A percentile compares a stretch with the other conserved stretches of the same genome.
phyloP scores from a whole-genome alignment of 2,329 filamentous ascomycete species.

The Colletotrichum eleusines region DNA sequence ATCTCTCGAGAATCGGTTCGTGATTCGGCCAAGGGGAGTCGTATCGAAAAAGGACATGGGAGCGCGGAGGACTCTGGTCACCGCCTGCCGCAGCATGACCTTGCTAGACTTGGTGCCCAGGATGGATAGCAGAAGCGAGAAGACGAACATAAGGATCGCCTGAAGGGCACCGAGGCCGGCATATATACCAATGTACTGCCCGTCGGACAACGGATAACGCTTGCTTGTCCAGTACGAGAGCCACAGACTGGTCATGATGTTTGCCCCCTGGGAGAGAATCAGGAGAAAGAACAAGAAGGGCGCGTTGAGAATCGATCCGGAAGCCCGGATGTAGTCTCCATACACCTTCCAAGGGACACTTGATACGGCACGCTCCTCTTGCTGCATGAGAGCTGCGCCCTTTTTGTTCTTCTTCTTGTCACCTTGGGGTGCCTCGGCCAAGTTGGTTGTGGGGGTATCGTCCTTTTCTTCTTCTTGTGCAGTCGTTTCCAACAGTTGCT shows the following conservation, averaged over 20 bases:
- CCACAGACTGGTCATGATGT: conserved; percentile 91
- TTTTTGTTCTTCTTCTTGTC: conserved; percentile 69
- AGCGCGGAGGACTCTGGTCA: conserved; percentile 78
- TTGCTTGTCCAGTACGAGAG: conserved; percentile 93
- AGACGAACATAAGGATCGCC: conserved; percentile 81
- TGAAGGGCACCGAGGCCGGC: conserved; percentile 79
- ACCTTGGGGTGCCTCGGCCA: conserved; percentile 55
- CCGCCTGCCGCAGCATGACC: conserved; percentile 82
- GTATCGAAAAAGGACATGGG: conserved; percentile 97
- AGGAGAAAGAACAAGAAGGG: conserved; percentile 74
- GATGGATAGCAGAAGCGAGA: conserved; percentile 82
- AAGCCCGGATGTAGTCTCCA: conserved; percentile 79
- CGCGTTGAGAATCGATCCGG: conserved; percentile 77
- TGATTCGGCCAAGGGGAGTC: conserved; percentile 93
- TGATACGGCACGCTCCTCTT: conserved; percentile 75
- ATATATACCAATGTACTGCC: conserved; percentile 78
- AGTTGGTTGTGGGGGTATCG: conserved; percentile 57
- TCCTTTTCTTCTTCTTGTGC: conserved; percentile 76
- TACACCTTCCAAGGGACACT: conserved; percentile 87
- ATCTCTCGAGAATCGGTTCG: conserved; percentile 95
- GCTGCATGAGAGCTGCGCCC: conserved; percentile 76
- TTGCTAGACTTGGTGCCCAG: conserved; percentile 86
- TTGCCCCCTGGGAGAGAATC: conserved; percentile 81
- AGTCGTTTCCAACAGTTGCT: conserved; percentile 86
- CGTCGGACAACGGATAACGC: conserved; percentile 75